Conservation (phyloP, 257 asterid species). For the Cynanchum wilfordii region DNA sequence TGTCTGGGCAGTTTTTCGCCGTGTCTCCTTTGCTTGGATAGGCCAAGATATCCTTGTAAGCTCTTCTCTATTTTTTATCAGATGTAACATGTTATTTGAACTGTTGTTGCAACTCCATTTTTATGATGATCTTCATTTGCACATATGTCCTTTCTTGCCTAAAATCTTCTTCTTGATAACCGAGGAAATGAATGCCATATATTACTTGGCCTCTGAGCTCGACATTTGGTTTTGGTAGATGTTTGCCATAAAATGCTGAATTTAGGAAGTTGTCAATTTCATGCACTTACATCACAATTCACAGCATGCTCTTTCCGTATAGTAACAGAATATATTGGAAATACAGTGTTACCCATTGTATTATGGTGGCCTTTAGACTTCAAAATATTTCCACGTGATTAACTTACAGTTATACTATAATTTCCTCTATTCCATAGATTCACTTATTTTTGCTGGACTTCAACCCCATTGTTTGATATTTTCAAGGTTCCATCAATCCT, state of each 20-base stretch:
- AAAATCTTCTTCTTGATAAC: not conserved
- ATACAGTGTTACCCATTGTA: not conserved
- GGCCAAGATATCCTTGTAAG: conserved; percentile 99
- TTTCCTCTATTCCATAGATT: not conserved
- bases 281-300: not conserved
- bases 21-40: conserved; percentile 83
- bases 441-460: not conserved
- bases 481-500: not conserved
- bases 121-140: not conserved
- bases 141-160: too few species aligned
- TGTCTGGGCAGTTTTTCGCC: conserved; percentile 83
- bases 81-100: not conserved
- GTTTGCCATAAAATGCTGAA: not conserved
- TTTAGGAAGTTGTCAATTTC: not conserved
- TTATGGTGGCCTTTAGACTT: not conserved
- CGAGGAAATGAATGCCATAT: not conserved
- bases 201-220: not conserved
- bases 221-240: not conserved
- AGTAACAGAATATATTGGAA: not conserved
- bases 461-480: not conserved
- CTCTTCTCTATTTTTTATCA: conserved; percentile 2
- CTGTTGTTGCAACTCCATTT: not conserved
- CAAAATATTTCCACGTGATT: not conserved
- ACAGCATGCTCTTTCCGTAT: not conserved
- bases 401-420: not conserved